These are phyloP conservation scores for Monilinia laxa DNA, from an alignment of 2,329 filamentous ascomycete genomes.

Conservation along the genomic window DNA sequence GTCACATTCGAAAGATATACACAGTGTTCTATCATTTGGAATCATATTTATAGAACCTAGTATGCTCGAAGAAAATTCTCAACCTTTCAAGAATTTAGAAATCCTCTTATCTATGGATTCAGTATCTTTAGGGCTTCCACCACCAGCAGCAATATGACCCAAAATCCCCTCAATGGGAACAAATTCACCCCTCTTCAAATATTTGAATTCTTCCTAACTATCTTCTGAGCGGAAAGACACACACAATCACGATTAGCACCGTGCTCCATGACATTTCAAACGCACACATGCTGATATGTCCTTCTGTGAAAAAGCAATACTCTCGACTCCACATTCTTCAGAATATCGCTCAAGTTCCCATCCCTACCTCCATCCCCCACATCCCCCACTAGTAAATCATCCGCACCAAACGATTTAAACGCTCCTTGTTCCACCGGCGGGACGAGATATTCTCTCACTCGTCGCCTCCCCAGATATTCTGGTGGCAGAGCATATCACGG, in stretches of 20 bases:
- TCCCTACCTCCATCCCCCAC: constrained; percentile 34
- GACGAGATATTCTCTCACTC: constrained; percentile 41
- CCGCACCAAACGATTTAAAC: constrained; percentile 46
- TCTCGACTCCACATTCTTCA: constrained; percentile 61
- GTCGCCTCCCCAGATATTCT: constrained; percentile 34
- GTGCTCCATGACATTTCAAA: constrained; percentile 26
- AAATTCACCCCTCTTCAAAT: constrained; percentile 38
- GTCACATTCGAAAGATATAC: neutral
- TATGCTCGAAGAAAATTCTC: neutral
- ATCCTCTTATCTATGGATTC: constrained; percentile 41
- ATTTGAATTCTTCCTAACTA: constrained; percentile 40
- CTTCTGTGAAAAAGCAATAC: constrained; percentile 60
- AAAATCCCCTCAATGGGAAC: constrained; percentile 42
- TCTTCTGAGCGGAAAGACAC: constrained; percentile 29
- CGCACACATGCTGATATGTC: constrained; percentile 64
- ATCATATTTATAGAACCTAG: neutral
- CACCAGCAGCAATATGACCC: constrained; percentile 43
- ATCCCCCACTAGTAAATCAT: constrained; percentile 46
- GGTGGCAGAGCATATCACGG: too few species aligned
- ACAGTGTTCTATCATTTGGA: too few species aligned
- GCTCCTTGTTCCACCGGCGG: constrained; percentile 36
- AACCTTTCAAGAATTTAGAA: constrained; percentile 34
- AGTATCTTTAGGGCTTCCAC: constrained; percentile 37
- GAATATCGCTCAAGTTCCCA: constrained; percentile 49
- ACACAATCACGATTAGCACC: constrained; percentile 32